Conservation (phyloP, 257 asterid species). For the Solanum pennellii region DNA sequence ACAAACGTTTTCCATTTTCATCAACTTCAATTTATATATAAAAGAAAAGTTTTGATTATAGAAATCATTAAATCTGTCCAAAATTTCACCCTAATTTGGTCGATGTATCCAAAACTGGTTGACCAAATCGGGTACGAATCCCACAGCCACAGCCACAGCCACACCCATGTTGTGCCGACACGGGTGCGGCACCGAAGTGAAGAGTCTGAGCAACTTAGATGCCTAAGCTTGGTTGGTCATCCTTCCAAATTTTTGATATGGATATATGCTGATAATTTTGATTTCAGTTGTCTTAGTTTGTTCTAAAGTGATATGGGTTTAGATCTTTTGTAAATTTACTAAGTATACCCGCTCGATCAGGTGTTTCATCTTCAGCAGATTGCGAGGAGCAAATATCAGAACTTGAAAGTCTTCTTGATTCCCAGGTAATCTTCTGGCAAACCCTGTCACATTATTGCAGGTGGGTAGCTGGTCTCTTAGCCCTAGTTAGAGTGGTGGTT, state of each 20-base stretch:
- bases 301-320: neutral
- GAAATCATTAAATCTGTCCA: neutral
- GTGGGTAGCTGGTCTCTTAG: neutral
- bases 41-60: neutral
- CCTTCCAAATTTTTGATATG: neutral
- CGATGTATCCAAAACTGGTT: neutral
- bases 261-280: neutral
- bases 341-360: conserved; percentile 14
- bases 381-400: conserved; percentile 42
- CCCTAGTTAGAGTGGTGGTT: neutral
- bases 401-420: conserved; percentile 75
- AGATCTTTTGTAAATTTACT: conserved; percentile 2
- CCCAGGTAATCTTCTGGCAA: conserved; percentile 31
- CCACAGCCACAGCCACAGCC: neutral
- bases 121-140: neutral
- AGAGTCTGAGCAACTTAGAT: neutral
- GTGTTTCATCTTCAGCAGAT: conserved; percentile 29
- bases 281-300: neutral
- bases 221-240: neutral
- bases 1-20: neutral
- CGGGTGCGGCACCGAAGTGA: neutral
- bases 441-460: neutral
- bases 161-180: neutral
- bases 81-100: neutral
- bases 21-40: neutral